Percentiles rank a stretch among this genome's conserved stretches.
These are phyloP conservation scores for Paraurostyla sp. DNA, from an alignment of 73 alveolate genomes.

Conservation along the genomic window DNA sequence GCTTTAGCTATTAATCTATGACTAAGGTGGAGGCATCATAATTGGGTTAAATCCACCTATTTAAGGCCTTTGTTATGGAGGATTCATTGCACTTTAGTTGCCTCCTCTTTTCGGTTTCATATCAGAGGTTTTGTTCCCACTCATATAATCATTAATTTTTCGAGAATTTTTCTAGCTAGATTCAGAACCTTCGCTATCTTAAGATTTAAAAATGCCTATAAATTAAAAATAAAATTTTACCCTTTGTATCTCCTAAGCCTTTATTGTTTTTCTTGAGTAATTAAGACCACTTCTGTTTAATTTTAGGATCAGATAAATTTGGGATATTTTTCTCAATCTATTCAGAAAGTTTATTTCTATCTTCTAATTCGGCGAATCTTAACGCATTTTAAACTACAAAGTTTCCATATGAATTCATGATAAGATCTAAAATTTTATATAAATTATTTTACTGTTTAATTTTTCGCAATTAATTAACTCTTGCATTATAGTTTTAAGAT, in stretches of 20 bases:
- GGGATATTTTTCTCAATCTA: constrained; percentile 63
- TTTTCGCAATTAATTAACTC: constrained; percentile 48
- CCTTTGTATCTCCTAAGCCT: constrained; percentile 4
- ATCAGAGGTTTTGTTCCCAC: too few relatives aligned
- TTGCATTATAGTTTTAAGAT: constrained; percentile 1
- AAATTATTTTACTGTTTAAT: constrained; percentile 51
- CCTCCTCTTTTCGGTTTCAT: too few relatives aligned
- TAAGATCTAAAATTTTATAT: constrained; percentile 41
- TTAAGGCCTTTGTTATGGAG: too few relatives aligned
- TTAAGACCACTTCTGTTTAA: constrained; percentile 64
- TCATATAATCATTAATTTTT: too few relatives aligned
- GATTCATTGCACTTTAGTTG: too few relatives aligned
- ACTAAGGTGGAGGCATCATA: too few relatives aligned
- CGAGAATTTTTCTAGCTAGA: too few relatives aligned
- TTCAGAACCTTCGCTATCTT: too few relatives aligned
- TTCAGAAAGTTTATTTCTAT: constrained; percentile 18
- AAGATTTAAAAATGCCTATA: too few relatives aligned
- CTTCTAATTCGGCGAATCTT: constrained; percentile 52
- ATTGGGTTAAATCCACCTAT: too few relatives aligned
- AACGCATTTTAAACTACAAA: constrained; percentile 80
- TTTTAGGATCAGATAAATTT: constrained; percentile 47
- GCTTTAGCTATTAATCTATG: too few relatives aligned
- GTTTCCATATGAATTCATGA: constrained; percentile 75
- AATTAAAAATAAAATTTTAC: too few relatives aligned
- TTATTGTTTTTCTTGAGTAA: constrained; percentile 24